phyloP scores from a whole-genome alignment of 2,329 filamentous ascomycete species.

The Claviceps quebecensis region DNA sequence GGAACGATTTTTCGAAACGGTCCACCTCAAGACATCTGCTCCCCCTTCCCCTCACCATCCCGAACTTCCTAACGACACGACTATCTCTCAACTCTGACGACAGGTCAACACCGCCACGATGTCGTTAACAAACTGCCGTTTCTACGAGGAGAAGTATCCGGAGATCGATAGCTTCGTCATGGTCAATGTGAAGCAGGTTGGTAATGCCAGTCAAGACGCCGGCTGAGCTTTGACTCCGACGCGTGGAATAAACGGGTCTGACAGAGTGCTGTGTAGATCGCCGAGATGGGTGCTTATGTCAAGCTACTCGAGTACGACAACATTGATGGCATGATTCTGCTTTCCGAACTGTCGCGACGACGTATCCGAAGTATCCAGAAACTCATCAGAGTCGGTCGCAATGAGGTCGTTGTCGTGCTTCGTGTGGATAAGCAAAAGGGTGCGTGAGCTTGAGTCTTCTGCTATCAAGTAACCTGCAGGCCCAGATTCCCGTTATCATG shows the following conservation, averaged over 20 bases:
- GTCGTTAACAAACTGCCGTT: slow-evolving; percentile 93
- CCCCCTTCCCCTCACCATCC: not conserved
- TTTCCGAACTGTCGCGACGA: slow-evolving; percentile 91
- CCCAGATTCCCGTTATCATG: too few species aligned
- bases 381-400: slow-evolving; percentile 92
- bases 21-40: slow-evolving; percentile 15
- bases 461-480: too few species aligned
- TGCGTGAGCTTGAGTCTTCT: slow-evolving; percentile 20
- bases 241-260: not conserved
- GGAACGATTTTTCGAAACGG: slow-evolving; percentile 9
- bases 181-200: slow-evolving; percentile 97
- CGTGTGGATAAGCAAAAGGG: slow-evolving; percentile 99
- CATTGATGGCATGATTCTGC: slow-evolving; percentile 99
- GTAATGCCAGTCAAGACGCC: slow-evolving; percentile 31
- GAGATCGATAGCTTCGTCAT: slow-evolving; percentile 99
- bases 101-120: slow-evolving; percentile 54
- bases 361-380: slow-evolving; percentile 99
- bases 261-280: slow-evolving; percentile 48
- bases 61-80: slow-evolving; percentile 11
- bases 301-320: slow-evolving; percentile 99
- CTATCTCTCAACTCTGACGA: slow-evolving; percentile 14
- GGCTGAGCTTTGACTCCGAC: not conserved
- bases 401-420: slow-evolving; percentile 96
- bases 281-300: slow-evolving; percentile 99
- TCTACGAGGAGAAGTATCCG: slow-evolving; percentile 87